Evolutionary conservation across 352 stramenopile genomes (phyloP), one percentile per base, ranked within the genome.

Genomic region (Globisporangium spinosum): DNA sequence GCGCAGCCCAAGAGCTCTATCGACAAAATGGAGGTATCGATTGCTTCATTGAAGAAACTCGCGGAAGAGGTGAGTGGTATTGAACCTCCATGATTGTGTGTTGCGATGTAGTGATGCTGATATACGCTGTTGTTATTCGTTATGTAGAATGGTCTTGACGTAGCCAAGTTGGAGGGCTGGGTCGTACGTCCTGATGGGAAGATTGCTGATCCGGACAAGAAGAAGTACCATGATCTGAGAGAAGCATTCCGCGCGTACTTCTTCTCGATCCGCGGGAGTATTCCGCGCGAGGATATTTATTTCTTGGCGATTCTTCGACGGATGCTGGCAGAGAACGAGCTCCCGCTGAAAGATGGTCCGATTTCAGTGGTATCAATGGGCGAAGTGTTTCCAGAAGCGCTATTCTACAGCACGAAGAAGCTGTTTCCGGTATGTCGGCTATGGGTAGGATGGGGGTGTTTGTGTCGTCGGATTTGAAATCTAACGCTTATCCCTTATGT

Each of bases 391-490:
- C 80, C 85, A 2, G 87, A 91, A 53, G 70, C 83, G 34, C 73
- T 85, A 3, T 94, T 89, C 70, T 89, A 87, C 64, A 92, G 78
- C 25, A 79, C 75, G 38, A 91, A 92, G 67, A 91, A 91, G 56
- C 69, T 95, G 2, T 94, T 93, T 64, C 85, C 87, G 34, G 82
- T 92, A 55, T 29, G 75, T 67, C 65, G 25, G n/a, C 55, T 43
- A 22, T 29, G 2, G n/a, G n/a, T 64, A 10, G 32, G n/a, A n/a
- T n/a, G n/a, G 27, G 27, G 27, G 25, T 63, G 8, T 45, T 4
- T 62, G 7, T 58, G 25, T 53, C 43, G 15, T 53, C 12, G 35
- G 9, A 32, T 53, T 13, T 61, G 49, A 2, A 17, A 27, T 22
- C 9, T 27, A 49, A n/a, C 13, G 38, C 17, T 70, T n/a, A 20